phyloP scores from a whole-genome alignment of 2,329 filamentous ascomycete genomes.

The Fusarium neocosmosporiellum region DNA sequence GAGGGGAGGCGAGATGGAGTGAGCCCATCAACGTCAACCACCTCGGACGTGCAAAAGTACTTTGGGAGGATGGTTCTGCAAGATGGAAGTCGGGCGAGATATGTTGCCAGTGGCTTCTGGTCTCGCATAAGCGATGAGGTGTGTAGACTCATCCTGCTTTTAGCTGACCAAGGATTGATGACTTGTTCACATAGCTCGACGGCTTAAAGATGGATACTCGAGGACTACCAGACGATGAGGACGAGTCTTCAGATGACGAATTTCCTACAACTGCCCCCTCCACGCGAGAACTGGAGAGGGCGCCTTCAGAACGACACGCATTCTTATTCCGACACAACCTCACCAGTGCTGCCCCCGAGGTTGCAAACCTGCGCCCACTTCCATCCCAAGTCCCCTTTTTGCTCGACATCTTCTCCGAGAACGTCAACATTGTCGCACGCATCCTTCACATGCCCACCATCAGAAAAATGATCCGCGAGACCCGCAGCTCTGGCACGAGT shows the following conservation, averaged over 20 bases:
- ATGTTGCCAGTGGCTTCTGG: conserved; percentile 66
- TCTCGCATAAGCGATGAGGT: conserved; percentile 67
- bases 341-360: conserved; percentile 41
- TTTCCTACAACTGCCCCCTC: conserved; percentile 44
- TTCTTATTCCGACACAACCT: conserved; percentile 64
- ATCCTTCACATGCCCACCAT: conserved; percentile 60
- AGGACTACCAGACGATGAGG: conserved; percentile 46
- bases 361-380: conserved; percentile 59
- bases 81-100: conserved; percentile 56
- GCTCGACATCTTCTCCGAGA: conserved; percentile 61
- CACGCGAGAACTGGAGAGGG: conserved; percentile 54
- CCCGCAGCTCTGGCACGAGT: conserved; percentile 45
- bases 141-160: conserved; percentile 14
- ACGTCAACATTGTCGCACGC: conserved; percentile 59
- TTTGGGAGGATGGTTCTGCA: conserved; percentile 62
- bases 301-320: conserved; percentile 59
- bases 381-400: conserved; percentile 67
- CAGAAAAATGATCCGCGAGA: conserved; percentile 46
- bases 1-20: conserved; percentile 26
- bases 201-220: conserved; percentile 55
- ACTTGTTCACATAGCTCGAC: conserved; percentile 50
- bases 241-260: conserved; percentile 52
- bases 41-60: conserved; percentile 49
- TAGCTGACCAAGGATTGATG: background rate
- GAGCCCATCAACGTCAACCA: conserved; percentile 24